These are phyloP conservation scores for Starmerella potacharoeniae DNA, from an alignment of 805 yeast species.

Conservation along the genomic window DNA sequence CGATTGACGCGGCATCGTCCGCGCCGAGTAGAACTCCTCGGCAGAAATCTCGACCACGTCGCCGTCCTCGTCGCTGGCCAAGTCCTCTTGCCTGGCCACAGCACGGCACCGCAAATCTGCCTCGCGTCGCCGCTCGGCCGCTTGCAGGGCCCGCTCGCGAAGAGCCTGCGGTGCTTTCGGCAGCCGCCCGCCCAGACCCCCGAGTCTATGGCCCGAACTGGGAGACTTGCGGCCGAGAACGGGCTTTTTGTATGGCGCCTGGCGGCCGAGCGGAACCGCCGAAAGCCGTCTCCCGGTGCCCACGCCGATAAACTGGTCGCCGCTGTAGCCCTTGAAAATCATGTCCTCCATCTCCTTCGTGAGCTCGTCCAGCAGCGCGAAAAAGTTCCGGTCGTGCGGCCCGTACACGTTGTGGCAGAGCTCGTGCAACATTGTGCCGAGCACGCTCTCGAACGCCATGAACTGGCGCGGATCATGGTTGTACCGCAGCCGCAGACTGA, in stretches of 20 bases:
- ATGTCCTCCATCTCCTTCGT: conserved; percentile 37
- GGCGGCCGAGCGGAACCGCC: background rate
- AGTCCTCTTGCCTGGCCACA: conserved; percentile 1
- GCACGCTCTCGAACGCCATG: conserved; percentile 47
- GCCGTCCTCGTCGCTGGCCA: background rate
- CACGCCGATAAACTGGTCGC: conserved; percentile 41
- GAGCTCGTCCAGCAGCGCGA: conserved; percentile 50
- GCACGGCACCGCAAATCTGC: conserved; percentile 21
- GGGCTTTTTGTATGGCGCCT: background rate
- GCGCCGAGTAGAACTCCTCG: conserved; percentile 5
- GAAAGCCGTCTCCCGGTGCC: conserved; percentile 37
- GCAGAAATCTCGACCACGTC: background rate
- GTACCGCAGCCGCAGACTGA: conserved; percentile 58
- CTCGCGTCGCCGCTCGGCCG: conserved; percentile 46
- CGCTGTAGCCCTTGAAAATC: conserved; percentile 33
- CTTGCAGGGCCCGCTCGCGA: conserved; percentile 41
- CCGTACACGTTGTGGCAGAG: conserved; percentile 70
- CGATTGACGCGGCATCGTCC: background rate
- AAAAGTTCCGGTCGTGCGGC: conserved; percentile 67
- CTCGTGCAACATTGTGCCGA: conserved; percentile 85
- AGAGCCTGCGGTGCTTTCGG: conserved; percentile 29
- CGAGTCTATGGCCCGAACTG: conserved; percentile 26
- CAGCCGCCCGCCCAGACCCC: conserved; percentile 29
- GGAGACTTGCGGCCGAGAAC: background rate
- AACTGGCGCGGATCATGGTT: conserved; percentile 43